Conservation (phyloP, 495 filamentous ascomycete genomes). For the Aspergillus ostianus region DNA sequence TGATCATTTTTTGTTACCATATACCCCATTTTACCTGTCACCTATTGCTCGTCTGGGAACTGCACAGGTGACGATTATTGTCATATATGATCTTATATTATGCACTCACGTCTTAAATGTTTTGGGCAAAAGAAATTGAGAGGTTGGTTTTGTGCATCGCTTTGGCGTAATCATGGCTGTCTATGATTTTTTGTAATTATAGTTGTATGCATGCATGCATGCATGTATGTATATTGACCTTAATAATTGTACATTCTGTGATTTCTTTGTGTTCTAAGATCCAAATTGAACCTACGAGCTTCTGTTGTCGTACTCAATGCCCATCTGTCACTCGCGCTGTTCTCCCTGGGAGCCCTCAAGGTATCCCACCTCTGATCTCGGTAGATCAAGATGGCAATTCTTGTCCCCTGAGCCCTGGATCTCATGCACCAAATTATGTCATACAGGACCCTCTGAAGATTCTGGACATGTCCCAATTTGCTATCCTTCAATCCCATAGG, state of each 20-base stretch:
- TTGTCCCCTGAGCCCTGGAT: neutral
- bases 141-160: neutral
- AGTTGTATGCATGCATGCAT: no score
- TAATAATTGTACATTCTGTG: no score
- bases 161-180: no score
- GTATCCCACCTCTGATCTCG: neutral
- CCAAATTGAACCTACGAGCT: no score
- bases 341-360: no score
- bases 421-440: neutral
- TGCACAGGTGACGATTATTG: constrained; percentile 2
- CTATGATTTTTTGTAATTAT: no score
- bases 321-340: no score
- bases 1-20: constrained; percentile 10
- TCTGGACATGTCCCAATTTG: neutral
- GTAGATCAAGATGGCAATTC: neutral
- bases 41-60: constrained; percentile 9
- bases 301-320: no score
- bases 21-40: constrained; percentile 15
- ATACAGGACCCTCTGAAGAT: neutral
- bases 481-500: neutral
- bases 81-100: constrained; percentile 12
- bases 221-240: no score
- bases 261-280: no score
- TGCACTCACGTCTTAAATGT: constrained; percentile 7
- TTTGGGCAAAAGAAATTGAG: constrained; percentile 2